These are phyloP conservation scores for Sugiyamaella qingdaonensis DNA, from an alignment of 805 yeast genomes.

Conservation along the genomic window DNA sequence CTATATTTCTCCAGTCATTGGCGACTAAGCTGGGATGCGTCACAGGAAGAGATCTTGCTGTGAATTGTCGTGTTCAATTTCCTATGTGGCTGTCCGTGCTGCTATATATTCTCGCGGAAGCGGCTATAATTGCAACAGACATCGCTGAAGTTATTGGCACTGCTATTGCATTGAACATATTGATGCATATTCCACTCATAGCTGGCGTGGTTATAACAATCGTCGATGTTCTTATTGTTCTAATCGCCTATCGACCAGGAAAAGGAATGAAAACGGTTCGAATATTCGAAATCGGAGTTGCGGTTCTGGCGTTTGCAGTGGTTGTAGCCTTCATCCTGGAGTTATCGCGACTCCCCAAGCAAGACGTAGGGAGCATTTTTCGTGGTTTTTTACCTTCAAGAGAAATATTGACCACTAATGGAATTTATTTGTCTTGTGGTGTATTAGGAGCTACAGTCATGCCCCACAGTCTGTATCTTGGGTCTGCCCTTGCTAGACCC, in stretches of 20 bases:
- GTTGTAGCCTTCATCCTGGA: constrained; percentile 82
- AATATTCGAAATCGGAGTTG: constrained; percentile 76
- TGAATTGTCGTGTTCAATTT: constrained; percentile 73
- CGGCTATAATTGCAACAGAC: constrained; percentile 92
- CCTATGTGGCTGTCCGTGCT: constrained; percentile 47
- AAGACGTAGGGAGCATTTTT: constrained; percentile 55
- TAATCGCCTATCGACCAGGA: constrained; percentile 82
- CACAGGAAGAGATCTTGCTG: constrained; percentile 89
- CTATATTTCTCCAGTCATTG: constrained; percentile 77
- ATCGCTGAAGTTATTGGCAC: constrained; percentile 98
- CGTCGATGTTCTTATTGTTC: constrained; percentile 76
- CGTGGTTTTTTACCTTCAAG: constrained; percentile 60
- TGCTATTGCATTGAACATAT: constrained; percentile 83
- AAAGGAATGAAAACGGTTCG: constrained; percentile 77
- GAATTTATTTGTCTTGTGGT: constrained; percentile 76
- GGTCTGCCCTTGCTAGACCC: constrained; percentile 85
- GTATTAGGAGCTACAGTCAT: constrained; percentile 90
- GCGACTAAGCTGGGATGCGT: constrained; percentile 90
- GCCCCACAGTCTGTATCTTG: constrained; percentile 89
- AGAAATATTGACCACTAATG: constrained; percentile 52
- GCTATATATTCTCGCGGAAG: constrained; percentile 75
- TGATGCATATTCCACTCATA: constrained; percentile 73
- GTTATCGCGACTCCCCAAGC: constrained; percentile 58
- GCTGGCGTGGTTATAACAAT: constrained; percentile 83
- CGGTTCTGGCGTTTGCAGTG: constrained; percentile 71